Evolutionary conservation across 2,329 filamentous ascomycete genomes (phyloP).

Genomic region (Sclerotinia trifoliorum): DNA sequence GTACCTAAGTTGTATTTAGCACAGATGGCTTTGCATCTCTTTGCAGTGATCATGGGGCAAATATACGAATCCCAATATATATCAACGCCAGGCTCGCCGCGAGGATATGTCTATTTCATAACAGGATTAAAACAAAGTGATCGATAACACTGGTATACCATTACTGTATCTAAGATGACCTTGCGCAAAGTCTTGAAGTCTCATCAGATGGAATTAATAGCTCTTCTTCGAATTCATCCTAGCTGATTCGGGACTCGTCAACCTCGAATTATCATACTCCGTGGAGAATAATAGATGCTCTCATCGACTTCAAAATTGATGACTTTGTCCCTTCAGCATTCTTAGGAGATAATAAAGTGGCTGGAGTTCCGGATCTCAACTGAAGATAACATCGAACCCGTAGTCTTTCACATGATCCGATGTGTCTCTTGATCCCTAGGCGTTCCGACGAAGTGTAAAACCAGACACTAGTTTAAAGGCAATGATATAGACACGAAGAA

Average conservation of each 20-base stretch:
- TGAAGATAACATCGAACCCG: too few relatives aligned
- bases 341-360: too few relatives aligned
- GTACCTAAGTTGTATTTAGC: conserved; percentile 15
- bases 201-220: too few relatives aligned
- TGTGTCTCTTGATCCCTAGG: too few relatives aligned
- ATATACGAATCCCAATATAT: conserved; percentile 17
- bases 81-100: conserved; percentile 19
- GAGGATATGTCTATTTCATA: conserved; percentile 18
- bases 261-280: too few relatives aligned
- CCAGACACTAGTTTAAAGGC: background rate
- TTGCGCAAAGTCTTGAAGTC: background rate
- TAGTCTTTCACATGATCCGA: too few relatives aligned
- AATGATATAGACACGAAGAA: background rate
- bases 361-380: too few relatives aligned
- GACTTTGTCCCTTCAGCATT: too few relatives aligned
- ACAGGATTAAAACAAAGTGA: conserved; percentile 21
- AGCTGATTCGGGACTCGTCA: too few relatives aligned
- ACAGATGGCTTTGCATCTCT: conserved; percentile 18
- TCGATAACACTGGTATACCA: background rate
- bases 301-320: too few relatives aligned
- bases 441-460: background rate
- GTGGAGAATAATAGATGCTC: too few relatives aligned
- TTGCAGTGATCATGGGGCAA: background rate
- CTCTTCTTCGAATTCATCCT: too few relatives aligned
- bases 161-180: background rate